Percentiles rank a stretch among this genome's conserved stretches.
phyloP scores from a whole-genome alignment of 768 basidiomycete genomes.

The Termitomyces heimii region DNA sequence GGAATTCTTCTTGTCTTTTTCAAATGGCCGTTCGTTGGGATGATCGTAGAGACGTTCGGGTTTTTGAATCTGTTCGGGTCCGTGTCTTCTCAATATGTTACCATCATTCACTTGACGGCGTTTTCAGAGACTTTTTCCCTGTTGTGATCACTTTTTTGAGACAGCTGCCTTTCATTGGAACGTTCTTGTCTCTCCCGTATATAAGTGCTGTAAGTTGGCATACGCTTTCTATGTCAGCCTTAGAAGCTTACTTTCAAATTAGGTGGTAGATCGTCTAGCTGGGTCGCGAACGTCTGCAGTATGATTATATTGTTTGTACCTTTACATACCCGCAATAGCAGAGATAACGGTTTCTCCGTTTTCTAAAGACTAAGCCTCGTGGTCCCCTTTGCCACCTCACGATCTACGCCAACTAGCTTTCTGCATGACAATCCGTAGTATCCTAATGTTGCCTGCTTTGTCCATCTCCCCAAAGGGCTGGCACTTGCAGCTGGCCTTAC shows the following conservation, averaged over 20 bases:
- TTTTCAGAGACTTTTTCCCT: conserved; percentile 92
- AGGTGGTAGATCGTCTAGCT: conserved; percentile 77
- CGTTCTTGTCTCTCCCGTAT: conserved; percentile 79
- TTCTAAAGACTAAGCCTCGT: background rate
- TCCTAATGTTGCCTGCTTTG: background rate
- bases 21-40: conserved; percentile 93
- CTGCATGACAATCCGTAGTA: background rate
- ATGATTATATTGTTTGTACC: conserved; percentile 24
- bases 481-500: background rate
- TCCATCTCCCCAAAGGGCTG: too few relatives aligned
- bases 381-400: background rate
- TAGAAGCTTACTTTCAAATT: background rate
- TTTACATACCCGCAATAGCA: conserved; percentile 4
- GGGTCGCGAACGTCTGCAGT: conserved; percentile 76
- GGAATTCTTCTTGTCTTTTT: conserved; percentile 91
- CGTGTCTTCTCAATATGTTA: conserved; percentile 8
- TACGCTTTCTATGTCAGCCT: background rate
- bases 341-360: background rate
- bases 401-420: background rate
- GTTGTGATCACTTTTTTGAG: conserved; percentile 96
- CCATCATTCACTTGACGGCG: conserved; percentile 1
- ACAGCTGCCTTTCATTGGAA: conserved; percentile 90
- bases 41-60: conserved; percentile 92
- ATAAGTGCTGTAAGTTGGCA: conserved; percentile 66
- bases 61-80: conserved; percentile 98